Base-by-base conservation (phyloP, 331 rosid genomes). In the Quercus lobata region DNA sequence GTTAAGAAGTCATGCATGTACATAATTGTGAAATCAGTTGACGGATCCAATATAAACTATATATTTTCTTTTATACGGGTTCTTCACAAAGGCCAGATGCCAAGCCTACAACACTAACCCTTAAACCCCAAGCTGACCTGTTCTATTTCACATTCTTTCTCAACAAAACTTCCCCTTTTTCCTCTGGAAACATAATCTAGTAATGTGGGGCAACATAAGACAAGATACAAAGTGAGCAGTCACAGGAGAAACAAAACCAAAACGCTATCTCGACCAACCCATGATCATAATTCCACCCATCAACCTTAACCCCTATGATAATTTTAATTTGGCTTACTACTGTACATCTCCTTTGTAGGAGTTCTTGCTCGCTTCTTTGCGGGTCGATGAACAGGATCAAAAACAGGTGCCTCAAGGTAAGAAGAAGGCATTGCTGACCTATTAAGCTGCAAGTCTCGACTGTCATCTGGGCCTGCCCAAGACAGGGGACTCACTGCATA, bases 401-500 rank as follows among this genome's bases (percentile, higher is more conserved):
- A 76, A 62, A 74, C 71, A 24, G 80, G 27, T 57, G 74, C 80
- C 70, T 77, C 85, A 8, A 57, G 34, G 83, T 18, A 37, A 35
- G 2, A 2, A 35, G 87, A 81, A 55, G 78, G 77, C 79, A 57
- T 75, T 66, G 21, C 70, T 12, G 73, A 79, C 49, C 74, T 74
- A 60, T 2, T 58, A 29, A 72, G 58, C 22, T 52, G 77, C 34
- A 55, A 72, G 57, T 72, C 83, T 3, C 83, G 29, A 71, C 66
- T 8, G 21, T 74, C 90, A 62, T 83, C 96, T 22, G 88, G 88
- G 69, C 65, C 63, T 32, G 79, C 82, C 93, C 93, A 93, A 34
- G 96, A 82, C 60, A 91, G 62, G 72, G 94, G 93, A 21, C 44
- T 49, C 73, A 80, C 97, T 93, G 93, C 94, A 83, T 54, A 54